Evolutionary conservation across 192 early-diverging fungal species (phyloP).

Genomic region (Coemansia pectinata): DNA sequence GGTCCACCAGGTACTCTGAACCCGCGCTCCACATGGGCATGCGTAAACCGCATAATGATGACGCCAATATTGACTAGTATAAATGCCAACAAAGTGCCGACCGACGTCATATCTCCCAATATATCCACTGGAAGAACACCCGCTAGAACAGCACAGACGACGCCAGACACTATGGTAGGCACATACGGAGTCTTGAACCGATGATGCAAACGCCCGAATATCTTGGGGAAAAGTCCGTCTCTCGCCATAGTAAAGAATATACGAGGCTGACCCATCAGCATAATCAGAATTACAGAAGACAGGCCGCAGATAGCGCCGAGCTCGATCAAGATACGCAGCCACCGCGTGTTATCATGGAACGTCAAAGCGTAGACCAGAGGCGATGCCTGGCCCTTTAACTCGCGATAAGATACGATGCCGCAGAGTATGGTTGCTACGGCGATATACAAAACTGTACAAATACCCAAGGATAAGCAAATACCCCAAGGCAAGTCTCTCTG

Average conservation of each 20-base stretch:
- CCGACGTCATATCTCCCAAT: conserved; percentile 80
- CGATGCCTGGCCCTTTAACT: conserved; percentile 50
- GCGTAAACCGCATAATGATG: conserved; percentile 71
- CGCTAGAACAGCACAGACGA: conserved; percentile 65
- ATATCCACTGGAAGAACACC: conserved; percentile 80
- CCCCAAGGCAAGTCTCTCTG: conserved; percentile 82
- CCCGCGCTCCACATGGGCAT: conserved; percentile 65
- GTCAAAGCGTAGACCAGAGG: conserved; percentile 59
- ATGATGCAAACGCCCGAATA: conserved; percentile 72
- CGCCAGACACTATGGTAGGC: conserved; percentile 67
- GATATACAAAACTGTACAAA: conserved; percentile 82
- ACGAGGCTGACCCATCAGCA: conserved; percentile 81
- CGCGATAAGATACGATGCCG: conserved; percentile 67
- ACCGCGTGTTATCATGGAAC: conserved; percentile 51
- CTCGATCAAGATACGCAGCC: conserved; percentile 77
- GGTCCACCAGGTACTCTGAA: conserved; percentile 74
- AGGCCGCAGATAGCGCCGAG: conserved; percentile 79
- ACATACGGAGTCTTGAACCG: conserved; percentile 75
- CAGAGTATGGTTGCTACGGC: conserved; percentile 68
- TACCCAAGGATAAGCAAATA: conserved; percentile 74
- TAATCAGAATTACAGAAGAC: conserved; percentile 74
- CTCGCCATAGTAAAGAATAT: conserved; percentile 86
- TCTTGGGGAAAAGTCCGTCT: conserved; percentile 79
- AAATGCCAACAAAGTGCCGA: conserved; percentile 84
- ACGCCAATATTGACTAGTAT: conserved; percentile 79